Conservation (phyloP, 148 eudicot species). For the Cornus suecica region DNA sequence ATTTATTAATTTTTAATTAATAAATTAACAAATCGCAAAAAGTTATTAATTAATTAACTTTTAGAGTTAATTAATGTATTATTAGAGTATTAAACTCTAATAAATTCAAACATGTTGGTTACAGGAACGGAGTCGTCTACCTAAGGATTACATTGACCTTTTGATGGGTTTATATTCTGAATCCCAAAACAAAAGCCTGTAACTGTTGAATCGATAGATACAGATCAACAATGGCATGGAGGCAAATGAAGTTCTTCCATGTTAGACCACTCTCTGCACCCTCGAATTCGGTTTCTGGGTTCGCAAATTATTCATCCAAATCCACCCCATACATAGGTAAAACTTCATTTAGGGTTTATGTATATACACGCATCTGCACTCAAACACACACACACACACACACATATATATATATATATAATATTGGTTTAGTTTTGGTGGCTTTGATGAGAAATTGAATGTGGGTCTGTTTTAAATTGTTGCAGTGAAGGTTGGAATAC, state of each 20-base stretch:
- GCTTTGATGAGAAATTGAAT: background rate
- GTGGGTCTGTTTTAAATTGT: background rate
- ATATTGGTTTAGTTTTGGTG: too few species aligned
- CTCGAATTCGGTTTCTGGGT: constrained; percentile 11
- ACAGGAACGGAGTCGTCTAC: too few species aligned
- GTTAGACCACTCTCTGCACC: constrained; percentile 5
- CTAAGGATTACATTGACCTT: too few species aligned
- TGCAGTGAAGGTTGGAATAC: constrained; percentile 83
- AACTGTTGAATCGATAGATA: background rate
- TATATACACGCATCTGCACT: too few species aligned
- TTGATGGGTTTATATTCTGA: background rate
- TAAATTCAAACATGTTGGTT: too few species aligned
- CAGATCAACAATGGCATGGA: constrained; percentile 26
- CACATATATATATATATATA: too few species aligned
- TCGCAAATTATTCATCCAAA: constrained; percentile 38
- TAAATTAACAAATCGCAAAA: too few species aligned
- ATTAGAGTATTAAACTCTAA: too few species aligned
- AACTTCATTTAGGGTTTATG: background rate
- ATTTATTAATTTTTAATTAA: too few species aligned
- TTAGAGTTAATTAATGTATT: too few species aligned
- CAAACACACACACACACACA: too few species aligned
- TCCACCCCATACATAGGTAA: constrained; percentile 32
- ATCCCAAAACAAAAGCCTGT: background rate
- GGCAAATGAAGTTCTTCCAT: constrained; percentile 20
- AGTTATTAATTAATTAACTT: too few species aligned